Conservation (phyloP, 2,329 filamentous ascomycete genomes). For the Fusarium gaditjirri region DNA sequence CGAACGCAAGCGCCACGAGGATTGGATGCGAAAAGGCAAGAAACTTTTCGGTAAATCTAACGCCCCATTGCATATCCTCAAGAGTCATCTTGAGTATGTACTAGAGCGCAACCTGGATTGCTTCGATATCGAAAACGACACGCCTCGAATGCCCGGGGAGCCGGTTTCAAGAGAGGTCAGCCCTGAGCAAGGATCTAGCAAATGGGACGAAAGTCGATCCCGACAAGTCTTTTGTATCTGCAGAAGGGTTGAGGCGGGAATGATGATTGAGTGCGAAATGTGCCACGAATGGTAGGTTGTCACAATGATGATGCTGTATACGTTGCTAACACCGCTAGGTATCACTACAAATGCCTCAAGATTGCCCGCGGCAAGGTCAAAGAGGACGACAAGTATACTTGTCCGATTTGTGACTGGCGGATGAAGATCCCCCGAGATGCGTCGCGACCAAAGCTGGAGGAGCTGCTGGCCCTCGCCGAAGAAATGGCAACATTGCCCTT, state of each 20-base stretch:
- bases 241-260: slow-evolving; percentile 89
- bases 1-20: slow-evolving; percentile 93
- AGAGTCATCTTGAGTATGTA: slow-evolving; percentile 93
- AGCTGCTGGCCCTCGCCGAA: slow-evolving; percentile 83
- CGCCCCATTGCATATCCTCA: slow-evolving; percentile 93
- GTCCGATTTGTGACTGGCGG: slow-evolving; percentile 96
- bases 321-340: slow-evolving; percentile 64
- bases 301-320: background rate
- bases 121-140: slow-evolving; percentile 87
- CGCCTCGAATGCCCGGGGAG: slow-evolving; percentile 89
- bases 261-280: slow-evolving; percentile 99
- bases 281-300: slow-evolving; percentile 91
- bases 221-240: slow-evolving; percentile 97
- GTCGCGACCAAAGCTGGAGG: slow-evolving; percentile 92
- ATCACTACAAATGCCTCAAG: slow-evolving; percentile 97
- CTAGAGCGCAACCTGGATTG: slow-evolving; percentile 89
- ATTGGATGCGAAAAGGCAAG: slow-evolving; percentile 99
- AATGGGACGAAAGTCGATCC: slow-evolving; percentile 70
- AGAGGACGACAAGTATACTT: slow-evolving; percentile 98
- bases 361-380: slow-evolving; percentile 98
- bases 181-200: slow-evolving; percentile 62
- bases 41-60: slow-evolving; percentile 98
- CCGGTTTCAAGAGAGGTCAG: slow-evolving; percentile 86
- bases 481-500: slow-evolving; percentile 86
- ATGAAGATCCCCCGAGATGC: slow-evolving; percentile 97